Evolutionary conservation across 2,329 filamentous ascomycete genomes (phyloP).

Genomic region (Thelonectria discophora): DNA sequence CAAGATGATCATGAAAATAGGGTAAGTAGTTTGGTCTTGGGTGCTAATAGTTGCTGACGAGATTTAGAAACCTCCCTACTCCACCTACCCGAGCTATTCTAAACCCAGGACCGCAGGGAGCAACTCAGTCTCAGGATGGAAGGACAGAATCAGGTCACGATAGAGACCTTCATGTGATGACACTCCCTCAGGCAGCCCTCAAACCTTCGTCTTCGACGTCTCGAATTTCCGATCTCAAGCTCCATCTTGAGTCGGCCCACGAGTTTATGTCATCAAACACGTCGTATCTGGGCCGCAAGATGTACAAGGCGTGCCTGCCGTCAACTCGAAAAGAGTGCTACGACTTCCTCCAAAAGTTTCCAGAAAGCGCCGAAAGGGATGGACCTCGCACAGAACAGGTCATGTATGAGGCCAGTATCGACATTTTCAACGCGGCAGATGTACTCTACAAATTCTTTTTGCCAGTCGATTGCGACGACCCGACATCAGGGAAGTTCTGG

Average conservation of each 20-base stretch:
- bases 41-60: neutral
- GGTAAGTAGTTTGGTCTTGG: conserved; percentile 19
- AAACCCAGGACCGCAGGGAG: conserved; percentile 20
- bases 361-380: conserved; percentile 34
- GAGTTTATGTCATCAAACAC: conserved; percentile 41
- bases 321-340: conserved; percentile 38
- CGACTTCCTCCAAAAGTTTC: conserved; percentile 36
- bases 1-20: conserved; percentile 38
- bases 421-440: conserved; percentile 53
- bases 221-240: conserved; percentile 28
- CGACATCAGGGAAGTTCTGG: conserved; percentile 55
- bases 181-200: conserved; percentile 17
- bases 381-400: conserved; percentile 37
- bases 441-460: conserved; percentile 54
- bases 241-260: conserved; percentile 40
- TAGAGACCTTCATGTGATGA: conserved; percentile 34
- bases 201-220: neutral
- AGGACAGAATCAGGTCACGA: conserved; percentile 12
- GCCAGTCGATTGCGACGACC: conserved; percentile 46
- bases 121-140: conserved; percentile 11
- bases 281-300: conserved; percentile 41
- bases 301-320: conserved; percentile 40
- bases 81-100: conserved; percentile 31
- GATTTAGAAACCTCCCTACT: conserved; percentile 22
- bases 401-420: conserved; percentile 47